Evolutionary conservation across 2,329 filamentous ascomycete genomes (phyloP), one percentile per base, ranked within the genome.

Genomic region (Phoma sp.): DNA sequence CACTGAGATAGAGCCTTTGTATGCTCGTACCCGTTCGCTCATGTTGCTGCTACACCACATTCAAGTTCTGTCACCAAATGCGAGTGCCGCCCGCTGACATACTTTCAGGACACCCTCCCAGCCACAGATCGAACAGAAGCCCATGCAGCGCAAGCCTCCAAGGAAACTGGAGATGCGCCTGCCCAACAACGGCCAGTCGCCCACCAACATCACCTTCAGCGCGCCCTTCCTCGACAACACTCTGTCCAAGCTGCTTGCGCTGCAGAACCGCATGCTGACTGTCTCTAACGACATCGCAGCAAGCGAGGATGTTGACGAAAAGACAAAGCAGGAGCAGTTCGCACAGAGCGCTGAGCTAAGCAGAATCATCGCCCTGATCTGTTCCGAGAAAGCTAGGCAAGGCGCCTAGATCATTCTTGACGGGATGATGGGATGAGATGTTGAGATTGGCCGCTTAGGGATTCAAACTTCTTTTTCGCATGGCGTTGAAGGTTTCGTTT

Each of bases 171-270:
- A 82, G 54, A 79, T 82, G 72, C 72, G 79, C 18, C 72, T 81
- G 4, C 75, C 74, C 27, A 71, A 69, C 47, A 62, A 68, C 13
- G 66, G 67, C 36, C 49, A 60, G 13, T 73, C 71, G 7, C 69
- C 71, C 7, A 71, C 72, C 23, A 74, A 73, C 50, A 71, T 82
- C 55, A 77, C 77, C 32, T 82, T 82, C 70, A 79, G 77, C n/a
- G 79, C 79, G 1, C 79, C 79, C 0, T 82, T 82, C 72, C 77
- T 82, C 47, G 79, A 82, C 71, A 82, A 81, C 65, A 81, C 79
- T 4, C 73, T 82, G 1, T 71, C 77, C 47, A 82, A 81, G 73
- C 77, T 82, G 68, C 67, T 82, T 44, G 66, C 73, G 9, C 70
- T 82, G 39, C 79, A 81, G 57, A 79, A 80, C 64, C 72, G 79